phyloP scores from a whole-genome alignment of 441 rosid species.

The Flueggea neowawraea region DNA sequence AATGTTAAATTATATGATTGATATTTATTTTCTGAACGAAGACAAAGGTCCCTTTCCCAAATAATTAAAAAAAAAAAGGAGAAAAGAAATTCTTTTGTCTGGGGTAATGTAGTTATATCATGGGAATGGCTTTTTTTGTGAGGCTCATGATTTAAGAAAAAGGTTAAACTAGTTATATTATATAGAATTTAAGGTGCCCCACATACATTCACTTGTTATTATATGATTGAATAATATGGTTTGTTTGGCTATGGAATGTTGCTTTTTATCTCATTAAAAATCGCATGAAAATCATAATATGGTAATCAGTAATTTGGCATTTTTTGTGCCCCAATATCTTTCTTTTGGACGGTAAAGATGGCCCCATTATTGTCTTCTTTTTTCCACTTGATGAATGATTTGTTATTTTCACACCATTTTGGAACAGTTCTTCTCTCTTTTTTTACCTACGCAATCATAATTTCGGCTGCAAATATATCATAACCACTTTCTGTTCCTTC shows the following conservation, averaged over 20 bases:
- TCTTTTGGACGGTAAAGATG: conserved; percentile 13
- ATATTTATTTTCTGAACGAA: too few relatives aligned
- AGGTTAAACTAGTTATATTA: too few relatives aligned
- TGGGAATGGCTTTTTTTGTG: too few relatives aligned
- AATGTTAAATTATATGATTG: too few relatives aligned
- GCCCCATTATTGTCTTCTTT: conserved; percentile 25
- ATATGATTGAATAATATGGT: background rate
- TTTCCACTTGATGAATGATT: background rate
- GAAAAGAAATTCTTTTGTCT: too few relatives aligned
- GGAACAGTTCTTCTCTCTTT: conserved; percentile 1
- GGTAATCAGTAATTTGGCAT: conserved; percentile 32
- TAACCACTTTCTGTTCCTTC: too few relatives aligned
- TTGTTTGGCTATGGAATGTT: conserved; percentile 3
- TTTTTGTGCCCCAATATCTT: conserved; percentile 15
- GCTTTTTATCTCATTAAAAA: conserved; percentile 5
- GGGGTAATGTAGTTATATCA: too few relatives aligned
- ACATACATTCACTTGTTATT: too few relatives aligned
- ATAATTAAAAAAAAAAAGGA: too few relatives aligned
- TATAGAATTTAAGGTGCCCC: too few relatives aligned
- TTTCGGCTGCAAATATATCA: conserved; percentile 7
- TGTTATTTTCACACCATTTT: conserved; percentile 3
- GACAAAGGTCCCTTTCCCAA: too few relatives aligned
- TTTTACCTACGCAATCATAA: conserved; percentile 9
- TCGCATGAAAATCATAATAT: conserved; percentile 15
- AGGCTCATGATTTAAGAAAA: too few relatives aligned